Base-by-base conservation (phyloP, 129 eudicot genomes). In the Heracleum sosnowskyi region DNA sequence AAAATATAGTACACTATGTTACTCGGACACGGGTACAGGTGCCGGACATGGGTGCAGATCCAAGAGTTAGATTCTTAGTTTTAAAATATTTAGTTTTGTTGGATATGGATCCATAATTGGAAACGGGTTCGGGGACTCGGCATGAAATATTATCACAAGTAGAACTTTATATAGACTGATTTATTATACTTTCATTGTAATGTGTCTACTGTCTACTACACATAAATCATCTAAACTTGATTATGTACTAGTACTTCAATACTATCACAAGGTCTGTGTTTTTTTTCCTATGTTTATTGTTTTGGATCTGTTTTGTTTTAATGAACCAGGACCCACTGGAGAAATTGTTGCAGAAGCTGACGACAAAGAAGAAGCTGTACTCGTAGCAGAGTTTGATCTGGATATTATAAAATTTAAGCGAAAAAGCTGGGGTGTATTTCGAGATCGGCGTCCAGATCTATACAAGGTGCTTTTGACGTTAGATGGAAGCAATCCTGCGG, bases 371-470 rank as follows among this genome's bases (percentile, higher is more conserved):
- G 99, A 96, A 86, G 97, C 97, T 66, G 87, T 92, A 31, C 89
- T 96, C 63, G 63, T 90, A 20, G 97, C 97, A 73, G 37, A 86
- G 62, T 96, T 96, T 81, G 97, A 96, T 82, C 86, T 96, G 79
- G 97, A 92, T 69, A 82, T 86, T 69, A 87, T 96, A 53, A 96
- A 92, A 77, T 85, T 89, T 79, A 90, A 92, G 86, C 86, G 97
- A 80, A 83, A 84, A 68, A 85, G 99, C 74, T 96, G 99, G 99
- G 99, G 99, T 33, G 76, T 96, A 37, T 96, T 92, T 72, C 95
- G 99, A 33, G 99, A 96, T 82, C 87, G 99, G 29, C 93, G 97
- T 16, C 99, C 99, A 40, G 97, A 96, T 75, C 80, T 96, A 77
- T 96, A 96, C 88, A 92, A 92, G 89, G 97, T 92, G 80, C 99